Evolutionary conservation across 1,139 yeast genomes (phyloP), one percentile per base, ranked within the genome.

Genomic region (Pichia terricola): DNA sequence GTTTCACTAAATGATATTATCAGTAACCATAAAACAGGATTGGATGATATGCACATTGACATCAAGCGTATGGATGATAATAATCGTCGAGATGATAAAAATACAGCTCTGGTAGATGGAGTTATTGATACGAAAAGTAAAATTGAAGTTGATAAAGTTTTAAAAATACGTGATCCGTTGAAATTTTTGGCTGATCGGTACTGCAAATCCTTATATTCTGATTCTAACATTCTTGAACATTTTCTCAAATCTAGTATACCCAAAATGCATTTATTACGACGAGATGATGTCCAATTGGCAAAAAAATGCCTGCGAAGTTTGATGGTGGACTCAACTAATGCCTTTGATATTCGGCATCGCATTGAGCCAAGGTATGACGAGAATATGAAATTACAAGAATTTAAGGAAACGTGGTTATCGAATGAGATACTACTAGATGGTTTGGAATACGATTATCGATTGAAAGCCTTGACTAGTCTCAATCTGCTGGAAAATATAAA

Each of bases 101-200:
- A 16, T 16, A 16, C 22, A 16, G 22, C 22, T 16, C 22, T 16
- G 22, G 22, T 16, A 16, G 22, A 16, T 16, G 22, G 22, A 16
- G 2, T 16, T 2, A 16, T 16, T 16, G 22, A 16, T 16, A 16
- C 22, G 22, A 16, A 16, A 16, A 16, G 22, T 16, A 16, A 16
- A 16, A 16, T 16, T 16, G 22, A 39, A 9, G 26, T 41, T 4
- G 40, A 44, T 26, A 31, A 37, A 10, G 36, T 46, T 11, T 38
- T 46, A 28, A 43, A 44, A 31, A 25, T 40, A 6, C 44, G 54
- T 8, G 60, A 58, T 38, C 62, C 64, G 1, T 42, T 42, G 3
- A 48, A 53, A 35, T 60, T 56, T 38, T 40, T 60, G 2, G 38
- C 47, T 1, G 56, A 58, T 22, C 38, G 56, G 11, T 60, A 60